Conservation (phyloP, 1,284 basidiomycete species). For the Microbotryum intermedium region DNA sequence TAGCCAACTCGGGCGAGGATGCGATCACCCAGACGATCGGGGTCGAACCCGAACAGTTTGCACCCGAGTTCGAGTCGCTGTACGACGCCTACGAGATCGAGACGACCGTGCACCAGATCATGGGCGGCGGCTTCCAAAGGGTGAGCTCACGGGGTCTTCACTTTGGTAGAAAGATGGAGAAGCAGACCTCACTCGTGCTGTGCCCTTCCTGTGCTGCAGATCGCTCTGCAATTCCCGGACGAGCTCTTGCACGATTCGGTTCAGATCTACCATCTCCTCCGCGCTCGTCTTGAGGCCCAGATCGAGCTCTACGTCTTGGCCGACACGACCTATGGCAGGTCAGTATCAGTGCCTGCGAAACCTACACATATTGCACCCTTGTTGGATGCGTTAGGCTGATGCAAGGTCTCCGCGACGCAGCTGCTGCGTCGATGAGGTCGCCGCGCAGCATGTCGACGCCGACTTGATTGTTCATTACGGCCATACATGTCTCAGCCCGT, state of each 20-base stretch:
- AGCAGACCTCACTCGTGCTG: background rate
- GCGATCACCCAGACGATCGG: constrained; percentile 21
- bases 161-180: background rate
- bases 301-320: constrained; percentile 80
- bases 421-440: constrained; percentile 95
- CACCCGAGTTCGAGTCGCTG: constrained; percentile 21
- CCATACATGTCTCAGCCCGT: constrained; percentile 89
- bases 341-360: constrained; percentile 39
- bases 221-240: constrained; percentile 93
- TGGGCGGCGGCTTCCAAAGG: constrained; percentile 41
- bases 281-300: constrained; percentile 46
- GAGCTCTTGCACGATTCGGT: constrained; percentile 82
- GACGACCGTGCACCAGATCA: constrained; percentile 38
- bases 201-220: constrained; percentile 42
- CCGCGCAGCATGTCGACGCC: constrained; percentile 86
- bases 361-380: too few relatives aligned
- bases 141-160: constrained; percentile 24
- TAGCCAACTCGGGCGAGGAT: constrained; percentile 26
- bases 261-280: constrained; percentile 68
- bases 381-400: constrained; percentile 1
- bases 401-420: constrained; percentile 47
- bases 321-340: constrained; percentile 95
- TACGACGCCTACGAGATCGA: constrained; percentile 43
- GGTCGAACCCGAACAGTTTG: constrained; percentile 16
- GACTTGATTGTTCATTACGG: constrained; percentile 92